Evolutionary conservation across 1,284 basidiomycete species (phyloP), one percentile per base, ranked within the genome.

Genomic region (Golubevia pallescens): DNA sequence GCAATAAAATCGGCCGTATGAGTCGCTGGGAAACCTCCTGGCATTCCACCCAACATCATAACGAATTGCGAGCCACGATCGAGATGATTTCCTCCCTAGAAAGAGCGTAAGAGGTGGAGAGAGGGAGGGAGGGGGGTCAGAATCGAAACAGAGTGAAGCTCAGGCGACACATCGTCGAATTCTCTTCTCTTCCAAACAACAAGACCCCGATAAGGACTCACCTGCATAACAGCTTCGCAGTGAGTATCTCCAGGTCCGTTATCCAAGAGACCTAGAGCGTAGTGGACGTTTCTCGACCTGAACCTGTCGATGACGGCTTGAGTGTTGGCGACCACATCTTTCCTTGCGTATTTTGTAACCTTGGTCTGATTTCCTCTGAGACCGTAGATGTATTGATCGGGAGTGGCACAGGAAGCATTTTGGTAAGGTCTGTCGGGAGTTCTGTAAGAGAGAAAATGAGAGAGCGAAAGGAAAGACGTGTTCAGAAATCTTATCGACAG

Each of bases 231-330:
- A 2, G 28, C 28, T 32, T 65, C 62, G 63, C 79, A 80, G 13
- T 70, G 48, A 16, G 74, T 75, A 63, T 78, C 78, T 19, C 77
- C 78, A 20, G 70, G 66, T 23, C 80, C 80, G 53, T 82, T 82
- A 65, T 84, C 81, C 8, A 75, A 61, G 10, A 84, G 57, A 2
- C 70, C 81, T 2, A 75, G 66, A 38, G 72, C 76, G 63, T 74
- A 77, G 66, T 78, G 73, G 7, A 84, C 69, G 21, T 70, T 75
- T 21, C 80, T 71, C 13, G 57, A 55, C 4, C 42, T 58, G 68
- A 71, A 84, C 0, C 63, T 61, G 1, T 67, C 48, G 8, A 80
- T 20, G 10, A 81, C 51, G 60, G 63, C 28, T 51, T 64, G 56
- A 21, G 63, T 66, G 66, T 71, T 58, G 42, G 70, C 58, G 10